Percentiles rank a stretch among this genome's conserved stretches.
Conservation (phyloP, 2,329 filamentous ascomycete species). For the Clarireedia sp. region DNA sequence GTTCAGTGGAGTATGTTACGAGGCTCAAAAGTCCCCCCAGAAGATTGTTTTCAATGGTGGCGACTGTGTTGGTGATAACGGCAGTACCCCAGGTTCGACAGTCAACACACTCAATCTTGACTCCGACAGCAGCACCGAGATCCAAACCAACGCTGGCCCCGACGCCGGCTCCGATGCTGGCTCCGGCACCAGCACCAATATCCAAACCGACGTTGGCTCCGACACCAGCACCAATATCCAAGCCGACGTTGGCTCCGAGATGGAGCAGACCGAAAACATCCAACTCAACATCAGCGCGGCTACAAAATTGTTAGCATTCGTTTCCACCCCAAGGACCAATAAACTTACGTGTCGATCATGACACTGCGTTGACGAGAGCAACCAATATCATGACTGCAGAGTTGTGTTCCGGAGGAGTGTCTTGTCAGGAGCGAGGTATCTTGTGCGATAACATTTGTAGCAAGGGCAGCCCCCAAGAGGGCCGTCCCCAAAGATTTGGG, state of each 20-base stretch:
- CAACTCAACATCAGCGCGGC: slow-evolving; percentile 2
- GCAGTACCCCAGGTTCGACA: slow-evolving; percentile 22
- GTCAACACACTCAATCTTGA: slow-evolving; percentile 16
- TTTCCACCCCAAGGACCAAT: no score
- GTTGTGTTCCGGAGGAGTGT: neutral
- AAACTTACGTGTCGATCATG: slow-evolving; percentile 20
- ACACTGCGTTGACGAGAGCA: slow-evolving; percentile 12
- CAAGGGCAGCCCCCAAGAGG: slow-evolving; percentile 7
- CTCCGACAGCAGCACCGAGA: slow-evolving; percentile 4
- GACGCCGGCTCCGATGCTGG: neutral
- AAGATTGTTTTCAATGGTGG: slow-evolving; percentile 7
- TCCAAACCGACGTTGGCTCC: neutral
- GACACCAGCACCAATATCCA: neutral
- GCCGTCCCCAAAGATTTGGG: slow-evolving; percentile 5
- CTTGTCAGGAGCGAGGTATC: neutral
- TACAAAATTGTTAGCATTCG: slow-evolving; percentile 6
- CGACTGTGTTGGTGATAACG: slow-evolving; percentile 17
- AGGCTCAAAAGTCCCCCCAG: slow-evolving; percentile 15
- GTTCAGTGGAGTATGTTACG: slow-evolving; percentile 15
- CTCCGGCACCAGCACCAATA: slow-evolving; percentile 3
- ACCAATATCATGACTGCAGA: slow-evolving; percentile 7
- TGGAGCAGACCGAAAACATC: slow-evolving; percentile 5
- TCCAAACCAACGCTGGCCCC: neutral
- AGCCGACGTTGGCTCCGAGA: neutral
- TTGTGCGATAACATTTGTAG: slow-evolving; percentile 1